A percentile compares a stretch with the other conserved stretches of the same genome.
phyloP scores from a whole-genome alignment of 257 asterid genomes.

The Scutellaria barbata region DNA sequence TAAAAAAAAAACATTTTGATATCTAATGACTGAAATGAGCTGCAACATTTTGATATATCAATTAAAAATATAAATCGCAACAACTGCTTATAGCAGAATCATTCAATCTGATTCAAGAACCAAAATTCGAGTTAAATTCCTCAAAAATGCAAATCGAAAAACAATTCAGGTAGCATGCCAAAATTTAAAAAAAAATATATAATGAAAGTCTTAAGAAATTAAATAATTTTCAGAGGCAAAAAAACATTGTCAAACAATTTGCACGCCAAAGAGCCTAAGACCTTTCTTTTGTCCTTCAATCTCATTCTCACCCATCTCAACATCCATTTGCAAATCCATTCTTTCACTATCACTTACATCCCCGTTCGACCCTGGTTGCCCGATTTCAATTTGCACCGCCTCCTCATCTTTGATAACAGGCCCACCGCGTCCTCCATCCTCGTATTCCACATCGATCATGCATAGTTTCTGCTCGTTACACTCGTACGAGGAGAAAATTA shows the following conservation, averaged over 20 bases:
- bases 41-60: too few species aligned
- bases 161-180: not conserved
- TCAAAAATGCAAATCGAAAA: not conserved
- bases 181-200: not conserved
- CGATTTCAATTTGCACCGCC: not conserved
- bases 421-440: constrained; percentile 9
- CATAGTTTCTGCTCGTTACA: constrained; percentile 29
- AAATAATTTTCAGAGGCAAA: not conserved
- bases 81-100: too few species aligned
- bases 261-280: constrained; percentile 46
- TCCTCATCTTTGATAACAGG: not conserved
- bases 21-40: not conserved
- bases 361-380: not conserved
- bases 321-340: not conserved
- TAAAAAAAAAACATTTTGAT: not conserved
- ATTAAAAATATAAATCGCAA: too few species aligned
- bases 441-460: constrained; percentile 52
- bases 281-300: constrained; percentile 12
- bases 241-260: constrained; percentile 29
- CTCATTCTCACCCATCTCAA: not conserved
- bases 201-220: not conserved
- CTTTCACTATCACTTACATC: not conserved
- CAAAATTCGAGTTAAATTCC: too few species aligned
- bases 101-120: too few species aligned
- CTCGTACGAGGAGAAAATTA: constrained; percentile 51